Percentiles rank a stretch among this genome's conserved stretches.
These are phyloP conservation scores for Allium sativum DNA, from an alignment of 106 monocot genomes.

Conservation along the genomic window DNA sequence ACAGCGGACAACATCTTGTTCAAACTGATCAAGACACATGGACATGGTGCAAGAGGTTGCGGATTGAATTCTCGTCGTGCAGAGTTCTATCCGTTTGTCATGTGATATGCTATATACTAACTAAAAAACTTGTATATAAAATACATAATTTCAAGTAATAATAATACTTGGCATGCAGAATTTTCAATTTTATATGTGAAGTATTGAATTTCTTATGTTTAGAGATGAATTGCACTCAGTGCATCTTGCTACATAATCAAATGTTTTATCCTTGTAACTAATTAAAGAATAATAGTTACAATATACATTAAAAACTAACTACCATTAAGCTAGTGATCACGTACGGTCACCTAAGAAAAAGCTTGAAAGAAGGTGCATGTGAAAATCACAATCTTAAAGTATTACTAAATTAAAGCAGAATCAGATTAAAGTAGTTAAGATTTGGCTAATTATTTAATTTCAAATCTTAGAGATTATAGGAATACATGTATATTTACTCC, in stretches of 20 bases:
- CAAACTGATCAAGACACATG: no score
- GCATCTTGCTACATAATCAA: background rate
- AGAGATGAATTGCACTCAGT: background rate
- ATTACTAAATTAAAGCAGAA: background rate
- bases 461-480: background rate
- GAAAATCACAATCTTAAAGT: background rate
- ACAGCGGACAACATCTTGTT: no score
- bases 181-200: background rate
- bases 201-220: background rate
- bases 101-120: no score
- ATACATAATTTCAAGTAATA: no score
- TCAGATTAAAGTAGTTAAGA: conserved; percentile 7
- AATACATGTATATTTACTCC: background rate
- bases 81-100: no score
- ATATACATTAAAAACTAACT: no score
- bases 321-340: no score
- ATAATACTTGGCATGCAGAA: no score
- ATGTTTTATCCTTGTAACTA: conserved; percentile 1
- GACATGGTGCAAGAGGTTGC: no score
- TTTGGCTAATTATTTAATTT: background rate
- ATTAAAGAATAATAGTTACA: background rate
- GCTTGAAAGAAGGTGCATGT: conserved; percentile 4
- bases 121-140: no score
- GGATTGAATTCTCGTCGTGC: no score
- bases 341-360: background rate